Base-by-base conservation (phyloP, 2,329 filamentous ascomycete species). In the Fusarium anthophilum region DNA sequence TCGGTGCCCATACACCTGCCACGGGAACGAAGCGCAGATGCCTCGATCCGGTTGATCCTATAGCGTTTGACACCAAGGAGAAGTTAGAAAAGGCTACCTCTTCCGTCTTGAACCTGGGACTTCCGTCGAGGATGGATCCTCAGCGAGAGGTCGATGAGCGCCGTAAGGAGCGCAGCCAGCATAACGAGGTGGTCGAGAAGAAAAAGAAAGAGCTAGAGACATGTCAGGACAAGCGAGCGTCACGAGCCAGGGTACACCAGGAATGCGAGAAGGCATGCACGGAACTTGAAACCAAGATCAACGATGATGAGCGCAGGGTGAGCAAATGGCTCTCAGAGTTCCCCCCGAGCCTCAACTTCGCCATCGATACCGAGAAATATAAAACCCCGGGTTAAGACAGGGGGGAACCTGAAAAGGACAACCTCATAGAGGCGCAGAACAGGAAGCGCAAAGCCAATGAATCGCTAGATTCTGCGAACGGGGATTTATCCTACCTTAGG, bases 1-100 rank as follows among this genome's bases (percentile, higher is more conserved):
- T 37, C 9, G 12, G 17, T 8, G 26, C 18, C 6, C 3, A 13
- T 1, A 37, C 17, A 6, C 30, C 48, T 24, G 3, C 1, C 3
- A 2, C 17, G 14, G 12, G 12, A 35, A 56, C 4, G 7, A 57
- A 45, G 20, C 24, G 20, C 8, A 18, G 22, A 14, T 20, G 8
- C 6, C 3, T 9, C 3, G 12, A 30, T 17, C 2, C 10, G 22
- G 22, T 12, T 7, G 26, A 41, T 4, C 22, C 11, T 18, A 4
- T 43, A 4, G 26, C 22, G 2, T 56, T 43, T 18, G 12, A 43
- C 2, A 12, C 32, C 15, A 56, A 43, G 15, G 11, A 20, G 17
- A 24, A 12, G 12, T 15, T 56, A 26, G 8, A 56, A 2, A 2
- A 8, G 8, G 20, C 14, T n/a, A 4, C 11, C 7, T 18, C 11